Base-by-base conservation (phyloP, 352 stramenopile genomes). In the Aphanomyces invadans region DNA sequence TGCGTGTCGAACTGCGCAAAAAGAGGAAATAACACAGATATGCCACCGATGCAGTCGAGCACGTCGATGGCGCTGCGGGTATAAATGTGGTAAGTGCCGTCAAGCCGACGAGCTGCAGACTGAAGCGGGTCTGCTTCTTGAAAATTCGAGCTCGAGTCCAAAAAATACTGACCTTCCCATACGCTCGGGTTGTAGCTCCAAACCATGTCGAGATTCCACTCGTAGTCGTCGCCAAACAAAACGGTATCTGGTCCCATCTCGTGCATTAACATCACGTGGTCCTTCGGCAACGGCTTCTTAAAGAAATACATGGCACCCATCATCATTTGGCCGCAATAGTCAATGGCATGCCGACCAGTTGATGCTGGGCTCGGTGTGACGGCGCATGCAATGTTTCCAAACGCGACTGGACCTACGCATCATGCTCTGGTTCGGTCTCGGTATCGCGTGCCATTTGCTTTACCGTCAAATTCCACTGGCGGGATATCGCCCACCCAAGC, bases 101-200 rank as follows among this genome's bases (percentile, higher is more conserved):
- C 60, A 11, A 67, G 28, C n/a, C 60, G 60, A 5, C 60, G 45
- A 1, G 60, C 60, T 9, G 60, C 60, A 21, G 48, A n/a, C 11
- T 48, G 42, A 4, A 45, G 60, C 25, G 60, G 46, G 9, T 26
- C 33, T 19, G 49, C 28, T 10, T 67, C 60, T n/a, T 67, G 60
- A 56, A 67, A 56, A n/a, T 67, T 44, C 12, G n/a, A 56, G 49
- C 60, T 67, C 15, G 38, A 45, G 46, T 67, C 42, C 38, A 60
- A 46, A 36, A 67, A 67, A 44, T 45, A 67, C 38, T 67, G 60
- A n/a, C 60, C 60, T 44, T 67, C 60, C 60, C 60, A 67, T 4
- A 67, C 60, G 21, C 60, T 67, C 0, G 60, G 42, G 46, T 60
- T 59, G 49, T 67, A 67, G 26, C 60, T 67, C 60, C 60, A 67